Conservation (phyloP, 2,329 filamentous ascomycete species). For the Talaromyces sp. region DNA sequence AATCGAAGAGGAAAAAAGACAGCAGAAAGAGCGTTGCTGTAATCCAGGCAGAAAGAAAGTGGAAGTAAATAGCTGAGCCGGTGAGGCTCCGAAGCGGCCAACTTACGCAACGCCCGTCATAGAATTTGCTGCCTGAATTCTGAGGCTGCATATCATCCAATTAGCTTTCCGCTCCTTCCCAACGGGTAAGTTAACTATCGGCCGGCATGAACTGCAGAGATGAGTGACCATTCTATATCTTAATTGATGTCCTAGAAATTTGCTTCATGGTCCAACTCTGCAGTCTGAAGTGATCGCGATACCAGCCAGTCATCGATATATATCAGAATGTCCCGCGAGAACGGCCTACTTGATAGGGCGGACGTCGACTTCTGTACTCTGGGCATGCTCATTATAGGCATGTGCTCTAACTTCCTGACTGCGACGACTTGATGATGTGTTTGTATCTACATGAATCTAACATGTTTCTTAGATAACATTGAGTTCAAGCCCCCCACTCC, state of each 20-base stretch:
- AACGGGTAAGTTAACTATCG: no score
- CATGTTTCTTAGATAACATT: slow-evolving; percentile 69
- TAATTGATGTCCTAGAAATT: background rate
- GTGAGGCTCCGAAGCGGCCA: slow-evolving; percentile 10
- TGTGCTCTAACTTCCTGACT: slow-evolving; percentile 11
- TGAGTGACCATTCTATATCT: background rate
- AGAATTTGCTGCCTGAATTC: background rate
- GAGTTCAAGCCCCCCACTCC: slow-evolving; percentile 69
- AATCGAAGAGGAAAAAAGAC: background rate
- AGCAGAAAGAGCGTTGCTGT: background rate
- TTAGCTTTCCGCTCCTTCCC: background rate
- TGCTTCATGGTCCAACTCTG: background rate
- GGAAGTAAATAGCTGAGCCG: background rate
- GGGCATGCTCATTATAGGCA: slow-evolving; percentile 62
- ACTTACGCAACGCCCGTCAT: background rate
- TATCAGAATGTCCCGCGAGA: background rate
- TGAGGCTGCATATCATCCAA: background rate
- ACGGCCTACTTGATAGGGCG: background rate
- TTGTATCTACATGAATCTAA: slow-evolving; percentile 5
- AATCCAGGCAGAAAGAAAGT: background rate
- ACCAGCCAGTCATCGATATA: background rate
- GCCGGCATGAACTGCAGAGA: no score
- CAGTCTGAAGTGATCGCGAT: background rate
- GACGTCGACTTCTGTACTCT: slow-evolving; percentile 50
- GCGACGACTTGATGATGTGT: background rate